Percentiles rank a stretch among this genome's conserved stretches.
phyloP scores from a whole-genome alignment of 306 rosid genomes.

The Acacia melanoxylon region DNA sequence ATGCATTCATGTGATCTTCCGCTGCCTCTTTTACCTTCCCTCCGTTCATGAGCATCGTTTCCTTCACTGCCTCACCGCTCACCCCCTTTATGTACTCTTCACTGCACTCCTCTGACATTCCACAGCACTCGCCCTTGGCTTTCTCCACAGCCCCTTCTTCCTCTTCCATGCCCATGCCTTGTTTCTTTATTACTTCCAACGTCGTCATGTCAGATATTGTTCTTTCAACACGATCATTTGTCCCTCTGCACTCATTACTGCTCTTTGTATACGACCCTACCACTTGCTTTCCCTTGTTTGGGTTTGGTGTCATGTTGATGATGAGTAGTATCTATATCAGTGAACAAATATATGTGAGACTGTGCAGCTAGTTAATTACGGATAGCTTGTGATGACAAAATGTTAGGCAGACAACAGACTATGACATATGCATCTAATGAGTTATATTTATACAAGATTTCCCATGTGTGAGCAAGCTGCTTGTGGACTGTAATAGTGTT shows the following conservation, averaged over 20 bases:
- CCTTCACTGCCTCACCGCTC: conserved; percentile 54
- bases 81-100: conserved; percentile 43
- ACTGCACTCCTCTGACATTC: conserved; percentile 61
- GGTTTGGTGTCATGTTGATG: not conserved
- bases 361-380: not conserved
- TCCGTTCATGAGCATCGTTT: conserved; percentile 56
- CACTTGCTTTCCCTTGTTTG: conserved; percentile 13
- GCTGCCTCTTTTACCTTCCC: conserved; percentile 49
- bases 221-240: conserved; percentile 48
- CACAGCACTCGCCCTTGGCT: conserved; percentile 72
- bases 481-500: conserved; percentile 15
- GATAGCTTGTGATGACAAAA: not conserved
- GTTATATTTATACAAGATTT: not conserved
- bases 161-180: not conserved
- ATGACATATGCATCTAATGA: not conserved
- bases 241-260: not conserved
- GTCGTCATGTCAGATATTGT: conserved; percentile 45
- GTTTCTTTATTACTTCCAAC: conserved; percentile 27
- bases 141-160: not conserved
- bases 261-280: not conserved
- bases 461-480: not conserved
- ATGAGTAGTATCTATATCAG: not conserved
- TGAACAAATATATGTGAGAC: not conserved
- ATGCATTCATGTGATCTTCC: conserved; percentile 48
- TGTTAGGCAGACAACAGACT: not conserved